These are phyloP conservation scores for Alternaria ethzedia DNA, from an alignment of 2,329 filamentous ascomycete species.

Conservation along the genomic window DNA sequence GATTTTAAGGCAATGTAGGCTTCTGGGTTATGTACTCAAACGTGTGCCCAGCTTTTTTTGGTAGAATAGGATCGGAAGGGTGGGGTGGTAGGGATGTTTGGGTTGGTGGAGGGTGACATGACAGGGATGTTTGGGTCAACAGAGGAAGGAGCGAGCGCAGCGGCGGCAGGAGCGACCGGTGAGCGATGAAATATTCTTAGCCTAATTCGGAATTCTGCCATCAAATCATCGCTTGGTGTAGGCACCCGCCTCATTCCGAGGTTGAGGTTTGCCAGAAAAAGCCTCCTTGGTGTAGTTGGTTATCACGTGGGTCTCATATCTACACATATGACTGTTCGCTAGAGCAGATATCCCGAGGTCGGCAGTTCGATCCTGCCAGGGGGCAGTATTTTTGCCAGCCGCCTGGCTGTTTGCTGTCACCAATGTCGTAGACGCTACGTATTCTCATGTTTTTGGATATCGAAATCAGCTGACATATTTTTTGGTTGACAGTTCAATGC, in stretches of 20 bases:
- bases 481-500: neutral
- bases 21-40: neutral
- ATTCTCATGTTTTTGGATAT: neutral
- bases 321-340: conserved; percentile 29
- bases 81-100: neutral
- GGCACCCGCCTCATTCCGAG: no score
- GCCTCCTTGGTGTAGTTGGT: conserved; percentile 40
- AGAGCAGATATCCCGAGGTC: conserved; percentile 36
- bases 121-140: neutral
- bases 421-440: neutral
- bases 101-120: neutral
- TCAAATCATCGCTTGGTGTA: no score
- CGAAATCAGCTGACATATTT: neutral
- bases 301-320: conserved; percentile 42
- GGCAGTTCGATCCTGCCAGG: conserved; percentile 39
- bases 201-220: no score
- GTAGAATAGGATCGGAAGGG: neutral
- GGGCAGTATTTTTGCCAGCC: conserved; percentile 13
- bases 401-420: neutral
- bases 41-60: neutral
- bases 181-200: no score
- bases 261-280: no score
- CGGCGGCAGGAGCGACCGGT: neutral
- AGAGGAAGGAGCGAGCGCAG: neutral
- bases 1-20: neutral